These are phyloP conservation scores for Fraxinus greggii DNA, from an alignment of 305 asterid genomes.

Conservation along the genomic window DNA sequence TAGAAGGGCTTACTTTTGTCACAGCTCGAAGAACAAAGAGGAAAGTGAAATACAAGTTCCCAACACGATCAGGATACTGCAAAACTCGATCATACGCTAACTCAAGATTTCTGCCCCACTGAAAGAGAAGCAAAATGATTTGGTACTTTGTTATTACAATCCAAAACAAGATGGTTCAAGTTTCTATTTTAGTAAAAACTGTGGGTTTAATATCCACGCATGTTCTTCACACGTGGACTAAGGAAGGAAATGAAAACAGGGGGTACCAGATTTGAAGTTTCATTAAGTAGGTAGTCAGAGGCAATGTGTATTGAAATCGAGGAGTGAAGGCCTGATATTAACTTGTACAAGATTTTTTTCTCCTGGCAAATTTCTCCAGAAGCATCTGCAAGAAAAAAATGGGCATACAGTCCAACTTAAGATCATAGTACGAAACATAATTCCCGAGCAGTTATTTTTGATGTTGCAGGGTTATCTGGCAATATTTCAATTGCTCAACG, in stretches of 20 bases:
- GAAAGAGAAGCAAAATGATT: slow-evolving; percentile 38
- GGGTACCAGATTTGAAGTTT: slow-evolving; percentile 63
- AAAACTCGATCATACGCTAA: slow-evolving; percentile 77
- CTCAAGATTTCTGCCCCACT: slow-evolving; percentile 89
- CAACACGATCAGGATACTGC: slow-evolving; percentile 81
- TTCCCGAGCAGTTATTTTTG: not conserved
- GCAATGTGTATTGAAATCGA: slow-evolving; percentile 91
- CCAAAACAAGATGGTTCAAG: slow-evolving; percentile 5
- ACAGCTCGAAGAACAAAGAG: slow-evolving; percentile 94
- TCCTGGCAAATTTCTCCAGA: slow-evolving; percentile 86
- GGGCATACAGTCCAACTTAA: not conserved
- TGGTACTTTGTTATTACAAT: slow-evolving; percentile 11
- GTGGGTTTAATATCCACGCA: not conserved
- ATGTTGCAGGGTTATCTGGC: not conserved
- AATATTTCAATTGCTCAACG: not conserved
- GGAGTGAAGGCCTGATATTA: slow-evolving; percentile 94
- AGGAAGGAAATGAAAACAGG: slow-evolving; percentile 6
- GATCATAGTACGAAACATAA: not conserved
- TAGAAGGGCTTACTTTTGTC: slow-evolving; percentile 58
- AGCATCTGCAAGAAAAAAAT: slow-evolving; percentile 49
- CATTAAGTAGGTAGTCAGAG: slow-evolving; percentile 83
- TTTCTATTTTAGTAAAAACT: not conserved
- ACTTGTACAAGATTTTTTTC: slow-evolving; percentile 80
- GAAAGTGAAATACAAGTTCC: slow-evolving; percentile 82
- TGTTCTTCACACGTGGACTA: not conserved